phyloP scores from a whole-genome alignment of 78 protist genomes.

The Speleostelium caveatum region DNA sequence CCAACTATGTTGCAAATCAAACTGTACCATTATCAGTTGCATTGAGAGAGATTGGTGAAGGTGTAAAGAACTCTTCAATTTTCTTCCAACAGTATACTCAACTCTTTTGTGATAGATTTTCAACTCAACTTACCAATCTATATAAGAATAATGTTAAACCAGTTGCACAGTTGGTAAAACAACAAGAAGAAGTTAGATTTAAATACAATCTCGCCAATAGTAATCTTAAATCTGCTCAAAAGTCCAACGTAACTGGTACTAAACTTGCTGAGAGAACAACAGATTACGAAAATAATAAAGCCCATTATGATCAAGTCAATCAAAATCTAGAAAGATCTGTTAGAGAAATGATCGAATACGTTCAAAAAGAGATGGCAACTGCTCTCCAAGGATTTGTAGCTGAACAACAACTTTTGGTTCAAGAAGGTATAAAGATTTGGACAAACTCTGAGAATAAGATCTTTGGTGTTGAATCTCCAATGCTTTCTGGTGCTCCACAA shows the following conservation, averaged over 20 bases:
- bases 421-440: constrained; percentile 68
- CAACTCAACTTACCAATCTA: constrained; percentile 13
- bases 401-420: constrained; percentile 48
- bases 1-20: constrained; percentile 55
- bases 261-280: constrained; percentile 30
- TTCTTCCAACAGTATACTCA: constrained; percentile 69
- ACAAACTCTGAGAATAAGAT: constrained; percentile 28
- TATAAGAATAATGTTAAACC: constrained; percentile 31
- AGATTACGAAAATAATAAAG: constrained; percentile 29
- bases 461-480: constrained; percentile 58
- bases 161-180: constrained; percentile 3
- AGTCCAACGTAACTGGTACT: constrained; percentile 7
- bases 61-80: constrained; percentile 19
- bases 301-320: constrained; percentile 32
- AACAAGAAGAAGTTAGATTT: constrained; percentile 57
- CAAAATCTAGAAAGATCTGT: constrained; percentile 1
- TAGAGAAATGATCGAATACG: constrained; percentile 24
- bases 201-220: constrained; percentile 21
- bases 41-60: constrained; percentile 48
- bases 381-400: constrained; percentile 33
- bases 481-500: not conserved
- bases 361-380: constrained; percentile 47
- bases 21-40: constrained; percentile 73
- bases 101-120: constrained; percentile 45
- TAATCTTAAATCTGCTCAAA: constrained; percentile 34